These are phyloP conservation scores for Pseudozyma pruni DNA, from an alignment of 1,284 basidiomycete species.

Conservation along the genomic window DNA sequence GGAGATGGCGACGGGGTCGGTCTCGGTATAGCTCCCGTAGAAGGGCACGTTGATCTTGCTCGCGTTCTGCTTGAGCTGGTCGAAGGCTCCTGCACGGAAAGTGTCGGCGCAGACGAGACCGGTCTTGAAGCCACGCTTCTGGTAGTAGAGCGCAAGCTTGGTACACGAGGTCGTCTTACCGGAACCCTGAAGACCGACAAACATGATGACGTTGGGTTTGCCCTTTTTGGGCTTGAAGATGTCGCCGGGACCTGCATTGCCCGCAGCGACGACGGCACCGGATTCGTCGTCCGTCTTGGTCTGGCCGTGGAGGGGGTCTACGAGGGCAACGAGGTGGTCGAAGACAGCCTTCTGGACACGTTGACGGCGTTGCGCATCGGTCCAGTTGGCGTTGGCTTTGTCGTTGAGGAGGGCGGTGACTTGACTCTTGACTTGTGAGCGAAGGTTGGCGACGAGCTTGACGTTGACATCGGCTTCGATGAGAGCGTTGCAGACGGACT, in stretches of 20 bases:
- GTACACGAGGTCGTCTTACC: constrained; percentile 96
- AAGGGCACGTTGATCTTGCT: constrained; percentile 99
- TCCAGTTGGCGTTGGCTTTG: constrained; percentile 54
- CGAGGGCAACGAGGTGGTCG: constrained; percentile 92
- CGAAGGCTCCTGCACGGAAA: constrained; percentile 98
- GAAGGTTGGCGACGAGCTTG: constrained; percentile 86
- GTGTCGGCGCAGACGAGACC: constrained; percentile 99
- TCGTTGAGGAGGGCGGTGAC: constrained; percentile 72
- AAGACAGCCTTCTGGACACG: constrained; percentile 76
- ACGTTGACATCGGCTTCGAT: constrained; percentile 98
- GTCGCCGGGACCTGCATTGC: constrained; percentile 42
- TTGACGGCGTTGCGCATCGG: constrained; percentile 60
- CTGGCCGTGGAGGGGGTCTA: constrained; percentile 74
- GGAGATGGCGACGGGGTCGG: constrained; percentile 94
- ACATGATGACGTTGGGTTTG: constrained; percentile 93
- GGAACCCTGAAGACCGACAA: constrained; percentile 77
- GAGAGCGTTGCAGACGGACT: constrained; percentile 92
- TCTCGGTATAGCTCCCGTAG: constrained; percentile 98
- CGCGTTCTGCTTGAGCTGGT: constrained; percentile 89
- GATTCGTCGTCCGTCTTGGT: constrained; percentile 50
- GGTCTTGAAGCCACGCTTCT: constrained; percentile 96
- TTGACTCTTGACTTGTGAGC: constrained; percentile 81
- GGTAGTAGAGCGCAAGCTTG: constrained; percentile 86
- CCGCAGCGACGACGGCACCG: constrained; percentile 20
- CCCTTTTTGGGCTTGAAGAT: constrained; percentile 97